Base-by-base conservation (phyloP, 2,329 filamentous ascomycete genomes). In the Fusarium circinatum region DNA sequence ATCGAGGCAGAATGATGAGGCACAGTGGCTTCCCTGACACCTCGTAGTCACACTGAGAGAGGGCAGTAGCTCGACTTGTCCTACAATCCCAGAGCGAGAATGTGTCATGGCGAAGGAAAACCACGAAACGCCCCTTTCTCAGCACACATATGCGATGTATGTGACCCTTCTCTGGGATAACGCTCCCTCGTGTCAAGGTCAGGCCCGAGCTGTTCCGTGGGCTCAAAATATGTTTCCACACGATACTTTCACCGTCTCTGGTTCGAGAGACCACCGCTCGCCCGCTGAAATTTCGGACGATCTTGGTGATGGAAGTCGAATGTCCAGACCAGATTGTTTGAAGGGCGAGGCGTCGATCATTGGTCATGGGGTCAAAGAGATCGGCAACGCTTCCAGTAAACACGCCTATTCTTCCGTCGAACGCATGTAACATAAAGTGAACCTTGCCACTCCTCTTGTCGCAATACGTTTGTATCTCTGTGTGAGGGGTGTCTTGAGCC, bases 11-110 rank as follows among this genome's bases (percentile, higher is more conserved):
- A 24, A 93, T 89, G 28, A 98, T 85, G 34, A 98, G 86, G 79
- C 94, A 97, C 2, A 97, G 86, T 6, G 94, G 93, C 75, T 93
- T 94, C 39, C 93, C 94, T 8, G 84, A 80, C 2, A 92, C 77
- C 6, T 86, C 81, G 75, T 93, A 95, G 3, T 84, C 77, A 44
- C 76, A 78, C 39, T 79, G 70, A 11, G 79, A 81, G 47, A 97
- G 83, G 52, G 91, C 85, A 11, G 81, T 80, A 2, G 93, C 93
- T 52, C 84, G 82, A 15, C 87, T 83, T 1, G 85, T 83, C 48
- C 92, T 88, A 68, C 93, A 92, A 80, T 97, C 94, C 94, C 94
- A 98, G 1, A 97, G 84, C 1, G 91, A 90, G 34, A 98, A 87
- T 24, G 86, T 89, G 15, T 89, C 85, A 71, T 93, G 89, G 72